These are phyloP conservation scores for Citrus maxima DNA, from an alignment of 345 rosid species.

Conservation along the genomic window DNA sequence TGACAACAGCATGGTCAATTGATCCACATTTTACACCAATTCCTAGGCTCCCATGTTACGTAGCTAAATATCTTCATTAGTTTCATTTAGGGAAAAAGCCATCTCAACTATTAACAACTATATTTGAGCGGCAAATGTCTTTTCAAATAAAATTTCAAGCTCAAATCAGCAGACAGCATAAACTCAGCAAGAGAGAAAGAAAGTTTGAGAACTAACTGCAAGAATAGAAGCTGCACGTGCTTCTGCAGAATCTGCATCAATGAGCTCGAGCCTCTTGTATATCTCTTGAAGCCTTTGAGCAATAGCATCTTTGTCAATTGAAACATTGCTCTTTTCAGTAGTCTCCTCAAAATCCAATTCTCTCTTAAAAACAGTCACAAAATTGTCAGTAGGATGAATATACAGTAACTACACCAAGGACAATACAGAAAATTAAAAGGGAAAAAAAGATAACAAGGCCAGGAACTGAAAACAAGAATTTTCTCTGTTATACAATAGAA, in stretches of 20 bases:
- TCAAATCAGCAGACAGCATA: neutral
- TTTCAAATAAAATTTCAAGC: slow-evolving; percentile 2
- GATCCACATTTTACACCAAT: neutral
- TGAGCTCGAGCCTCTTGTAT: slow-evolving; percentile 90
- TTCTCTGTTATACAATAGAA: neutral
- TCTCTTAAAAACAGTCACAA: slow-evolving; percentile 47
- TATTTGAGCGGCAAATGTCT: neutral
- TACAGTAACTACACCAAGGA: neutral
- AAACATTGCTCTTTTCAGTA: slow-evolving; percentile 47
- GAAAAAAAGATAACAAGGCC: neutral
- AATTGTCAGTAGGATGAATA: slow-evolving; percentile 22
- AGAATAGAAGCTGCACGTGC: slow-evolving; percentile 96
- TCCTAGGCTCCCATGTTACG: neutral
- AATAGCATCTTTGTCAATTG: slow-evolving; percentile 56
- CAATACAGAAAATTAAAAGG: slow-evolving; percentile 4
- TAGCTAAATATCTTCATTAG: neutral
- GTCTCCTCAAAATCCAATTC: slow-evolving; percentile 60
- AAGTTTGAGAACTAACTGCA: slow-evolving; percentile 53
- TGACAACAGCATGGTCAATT: neutral
- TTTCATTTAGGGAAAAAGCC: neutral
- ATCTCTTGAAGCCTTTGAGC: slow-evolving; percentile 72
- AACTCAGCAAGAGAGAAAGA: slow-evolving; percentile 5
- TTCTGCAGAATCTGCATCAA: slow-evolving; percentile 95
- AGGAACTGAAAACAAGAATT: slow-evolving; percentile 12
- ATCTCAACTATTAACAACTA: neutral